Evolutionary conservation across 768 basidiomycete species (phyloP).

Genomic region (Trametes punicea): DNA sequence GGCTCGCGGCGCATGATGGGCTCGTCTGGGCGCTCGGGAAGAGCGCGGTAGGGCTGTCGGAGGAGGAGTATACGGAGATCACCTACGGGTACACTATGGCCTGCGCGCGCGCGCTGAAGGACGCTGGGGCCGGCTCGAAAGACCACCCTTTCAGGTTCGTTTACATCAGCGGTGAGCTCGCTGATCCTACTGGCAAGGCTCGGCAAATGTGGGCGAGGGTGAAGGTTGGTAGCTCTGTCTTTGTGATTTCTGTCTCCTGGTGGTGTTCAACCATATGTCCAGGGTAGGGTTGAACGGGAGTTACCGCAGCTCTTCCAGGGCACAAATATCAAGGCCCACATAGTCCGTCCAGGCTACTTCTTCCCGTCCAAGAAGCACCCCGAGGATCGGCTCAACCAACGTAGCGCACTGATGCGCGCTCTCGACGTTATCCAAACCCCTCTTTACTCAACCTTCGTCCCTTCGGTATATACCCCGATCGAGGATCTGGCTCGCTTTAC

Average conservation of each 20-base stretch:
- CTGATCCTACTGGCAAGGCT: slow-evolving; percentile 34
- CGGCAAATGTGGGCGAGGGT: slow-evolving; percentile 33
- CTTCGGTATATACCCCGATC: slow-evolving; percentile 21
- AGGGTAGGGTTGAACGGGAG: slow-evolving; percentile 34
- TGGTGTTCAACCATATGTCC: not conserved
- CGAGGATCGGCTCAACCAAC: slow-evolving; percentile 28
- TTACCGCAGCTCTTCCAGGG: slow-evolving; percentile 25
- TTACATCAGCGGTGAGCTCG: slow-evolving; percentile 37
- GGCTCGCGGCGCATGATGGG: slow-evolving; percentile 34
- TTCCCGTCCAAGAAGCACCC: slow-evolving; percentile 31
- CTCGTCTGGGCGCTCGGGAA: slow-evolving; percentile 38
- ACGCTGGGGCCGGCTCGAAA: slow-evolving; percentile 27
- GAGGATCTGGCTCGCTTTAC: slow-evolving; percentile 40
- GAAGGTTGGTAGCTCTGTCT: slow-evolving; percentile 30
- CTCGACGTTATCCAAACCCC: slow-evolving; percentile 22
- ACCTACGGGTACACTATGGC: slow-evolving; percentile 36
- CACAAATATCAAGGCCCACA: slow-evolving; percentile 26
- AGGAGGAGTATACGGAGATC: slow-evolving; percentile 33
- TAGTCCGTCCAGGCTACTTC: slow-evolving; percentile 36
- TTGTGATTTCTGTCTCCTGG: not conserved
- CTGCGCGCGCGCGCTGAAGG: slow-evolving; percentile 30
- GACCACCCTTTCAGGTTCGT: slow-evolving; percentile 36
- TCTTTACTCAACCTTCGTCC: slow-evolving; percentile 18
- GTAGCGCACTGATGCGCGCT: slow-evolving; percentile 8
- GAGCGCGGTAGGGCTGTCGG: slow-evolving; percentile 28